A percentile compares a stretch with the other conserved stretches of the same genome.
Conservation (phyloP, 2,329 filamentous ascomycete genomes). For the Exophiala spinifera region DNA sequence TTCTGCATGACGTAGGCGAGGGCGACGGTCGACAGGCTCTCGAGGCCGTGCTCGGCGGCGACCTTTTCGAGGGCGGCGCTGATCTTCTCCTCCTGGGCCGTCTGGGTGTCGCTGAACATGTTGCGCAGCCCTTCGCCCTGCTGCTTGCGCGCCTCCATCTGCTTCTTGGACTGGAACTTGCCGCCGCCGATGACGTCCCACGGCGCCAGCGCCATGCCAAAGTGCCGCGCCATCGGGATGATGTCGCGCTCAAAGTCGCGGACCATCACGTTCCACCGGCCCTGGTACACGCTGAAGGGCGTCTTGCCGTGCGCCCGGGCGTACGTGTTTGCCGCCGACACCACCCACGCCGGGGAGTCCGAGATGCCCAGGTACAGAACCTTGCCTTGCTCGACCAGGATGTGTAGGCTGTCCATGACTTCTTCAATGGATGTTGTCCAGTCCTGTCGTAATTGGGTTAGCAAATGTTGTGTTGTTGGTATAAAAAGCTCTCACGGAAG, state of each 20-base stretch:
- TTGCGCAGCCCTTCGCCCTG: constrained; percentile 29
- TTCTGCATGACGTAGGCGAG: constrained; percentile 73
- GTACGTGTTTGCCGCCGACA: constrained; percentile 40
- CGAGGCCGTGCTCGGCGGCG: constrained; percentile 46
- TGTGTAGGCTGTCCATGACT: constrained; percentile 41
- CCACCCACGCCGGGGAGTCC: constrained; percentile 42
- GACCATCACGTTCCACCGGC: constrained; percentile 39
- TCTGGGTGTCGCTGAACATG: constrained; percentile 42
- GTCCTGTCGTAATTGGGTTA: constrained; percentile 48
- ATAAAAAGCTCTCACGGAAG: too few relatives aligned
- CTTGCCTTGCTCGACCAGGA: constrained; percentile 40
- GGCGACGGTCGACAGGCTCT: constrained; percentile 60
- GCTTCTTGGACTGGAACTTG: constrained; percentile 49
- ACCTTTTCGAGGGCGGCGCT: constrained; percentile 31
- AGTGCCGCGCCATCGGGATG: constrained; percentile 40
- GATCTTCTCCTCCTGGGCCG: constrained; percentile 23
- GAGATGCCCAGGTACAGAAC: constrained; percentile 44
- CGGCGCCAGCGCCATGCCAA: constrained; percentile 50
- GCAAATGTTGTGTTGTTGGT: too few relatives aligned
- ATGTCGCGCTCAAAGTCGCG: constrained; percentile 44
- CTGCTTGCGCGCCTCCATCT: constrained; percentile 43
- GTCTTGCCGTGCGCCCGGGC: constrained; percentile 40
- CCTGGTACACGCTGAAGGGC: constrained; percentile 40
- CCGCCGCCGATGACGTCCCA: constrained; percentile 59
- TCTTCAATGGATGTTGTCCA: constrained; percentile 38